Evolutionary conservation across 306 rosid genomes (phyloP), one percentile per base, ranked within the genome.

Genomic region (Casuarina cunninghamiana): DNA sequence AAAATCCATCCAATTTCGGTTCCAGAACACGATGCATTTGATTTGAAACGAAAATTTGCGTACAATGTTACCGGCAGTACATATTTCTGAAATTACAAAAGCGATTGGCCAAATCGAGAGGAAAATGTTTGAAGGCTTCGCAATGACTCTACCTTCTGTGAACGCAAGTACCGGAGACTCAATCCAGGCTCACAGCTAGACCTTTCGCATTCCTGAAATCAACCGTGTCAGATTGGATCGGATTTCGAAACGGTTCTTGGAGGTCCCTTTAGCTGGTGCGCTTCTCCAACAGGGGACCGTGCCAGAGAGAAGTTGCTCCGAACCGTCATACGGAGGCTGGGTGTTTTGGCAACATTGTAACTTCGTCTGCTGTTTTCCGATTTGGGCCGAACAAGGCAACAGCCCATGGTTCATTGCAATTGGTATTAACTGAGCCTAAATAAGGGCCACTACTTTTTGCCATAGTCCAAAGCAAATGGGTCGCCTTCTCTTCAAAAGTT

Each of bases 161-260:
- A 57, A 43, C 43, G 61, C 35, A 68, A 66, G 48, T 15, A 65
- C 63, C 37, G 73, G 8, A 2, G n/a, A 38, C 65, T 67, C 50
- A 76, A 82, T 74, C 75, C 3, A 48, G 69, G 54, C 5, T 6
- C 6, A 61, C 72, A 60, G 53, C 42, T 43, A 48, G 49, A 53
- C 63, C 69, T 10, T 17, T 55, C 15, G 79, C 74, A 46, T 75
- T 84, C 57, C 48, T 80, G 90, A 81, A 87, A 91, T 86, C 90
- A 75, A 65, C 73, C 87, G 77, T 71, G 85, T 37, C 9, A 13
- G 78, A 78, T 63, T 63, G 85, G 90, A 87, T 84, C 62, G 80
- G 67, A 45, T 17, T 44, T 77, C 75, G 78, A 54, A 53, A 49
- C 61, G 17, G 68, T 39, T 7, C 78, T 81, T 73, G 79, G 88